Evolutionary conservation across 2,329 filamentous ascomycete genomes (phyloP), one percentile per base, ranked within the genome.

Genomic region (Emericellopsis cladophorae): DNA sequence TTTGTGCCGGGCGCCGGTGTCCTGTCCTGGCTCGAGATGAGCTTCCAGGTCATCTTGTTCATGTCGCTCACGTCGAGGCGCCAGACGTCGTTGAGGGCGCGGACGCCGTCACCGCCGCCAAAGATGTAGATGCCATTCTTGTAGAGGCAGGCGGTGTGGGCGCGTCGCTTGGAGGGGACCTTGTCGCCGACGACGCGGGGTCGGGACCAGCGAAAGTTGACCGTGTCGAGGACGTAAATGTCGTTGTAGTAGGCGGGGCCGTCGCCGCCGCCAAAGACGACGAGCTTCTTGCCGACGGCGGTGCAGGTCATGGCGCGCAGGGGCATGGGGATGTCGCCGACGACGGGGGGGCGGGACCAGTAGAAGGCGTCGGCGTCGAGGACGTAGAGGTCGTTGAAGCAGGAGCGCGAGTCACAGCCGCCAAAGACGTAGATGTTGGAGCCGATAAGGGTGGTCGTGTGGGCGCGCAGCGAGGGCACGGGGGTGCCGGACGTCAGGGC

Each of bases 81-180:
- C 79, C 79, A 84, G 16, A 84, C 76, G 50, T 84, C 79, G 53
- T 83, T 83, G 42, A 84, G 65, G 5, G 79, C 79, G 37, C 76
- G 67, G n/a, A 81, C 74, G 36, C 79, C 79, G 52, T 84, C 79
- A 33, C 79, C 79, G 37, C 79, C 79, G 24, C 79, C 79, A 53
- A 84, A 84, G n/a, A 84, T 64, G 54, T 82, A 83, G 48, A 84
- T 76, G 23, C 79, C 79, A 48, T 76, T 81, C 56, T 79, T 79
- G 60, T 83, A 81, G 16, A 83, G 60, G 48, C 79, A 83, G n/a
- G 79, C 78, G 4, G 79, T 83, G 54, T 84, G 79, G 4, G 79
- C 79, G 39, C 79, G 65, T 18, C 79, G 67, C 48, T 76, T 74
- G 42, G 73, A 78, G 1, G 79, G 79, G 21, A 66, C 55, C 42